Evolutionary conservation across 352 stramenopile genomes (phyloP).

Genomic region (Phytopythium boreale): DNA sequence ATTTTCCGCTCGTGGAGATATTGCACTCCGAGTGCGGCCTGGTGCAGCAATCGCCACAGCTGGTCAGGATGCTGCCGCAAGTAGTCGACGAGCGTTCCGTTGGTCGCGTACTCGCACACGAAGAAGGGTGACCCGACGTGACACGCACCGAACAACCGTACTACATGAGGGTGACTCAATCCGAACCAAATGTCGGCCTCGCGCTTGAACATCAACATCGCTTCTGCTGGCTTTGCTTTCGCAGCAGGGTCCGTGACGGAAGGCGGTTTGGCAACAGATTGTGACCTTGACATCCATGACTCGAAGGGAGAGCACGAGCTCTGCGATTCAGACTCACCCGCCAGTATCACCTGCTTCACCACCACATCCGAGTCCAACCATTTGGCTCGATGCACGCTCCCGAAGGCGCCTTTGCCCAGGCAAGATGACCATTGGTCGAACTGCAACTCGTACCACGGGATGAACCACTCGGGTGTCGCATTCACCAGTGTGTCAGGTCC

Average conservation of each 20-base stretch:
- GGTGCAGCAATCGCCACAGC: slow-evolving; percentile 20
- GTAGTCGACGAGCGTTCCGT: slow-evolving; percentile 15
- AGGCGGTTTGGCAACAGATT: slow-evolving; percentile 2
- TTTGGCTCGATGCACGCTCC: not conserved
- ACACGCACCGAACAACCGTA: slow-evolving; percentile 29
- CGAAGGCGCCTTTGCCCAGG: not conserved
- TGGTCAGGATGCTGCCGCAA: slow-evolving; percentile 18
- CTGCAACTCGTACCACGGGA: slow-evolving; percentile 5
- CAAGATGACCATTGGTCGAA: not conserved
- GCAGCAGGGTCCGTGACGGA: not conserved
- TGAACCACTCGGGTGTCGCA: not conserved
- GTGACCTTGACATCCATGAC: not conserved
- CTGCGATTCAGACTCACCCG: not conserved
- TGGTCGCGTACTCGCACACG: slow-evolving; percentile 24
- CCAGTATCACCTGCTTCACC: slow-evolving; percentile 14
- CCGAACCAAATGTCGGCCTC: slow-evolving; percentile 31
- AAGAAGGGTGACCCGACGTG: slow-evolving; percentile 29
- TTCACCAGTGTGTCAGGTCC: too few species aligned
- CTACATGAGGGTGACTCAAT: slow-evolving; percentile 26
- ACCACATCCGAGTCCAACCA: slow-evolving; percentile 14
- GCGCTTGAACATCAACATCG: slow-evolving; percentile 18
- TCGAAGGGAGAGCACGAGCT: slow-evolving; percentile 1
- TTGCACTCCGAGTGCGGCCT: slow-evolving; percentile 26
- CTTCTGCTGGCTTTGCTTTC: slow-evolving; percentile 4
- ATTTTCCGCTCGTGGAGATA: slow-evolving; percentile 29